These are phyloP conservation scores for Syzygium aqueum DNA, from an alignment of 345 rosid species.

Conservation along the genomic window DNA sequence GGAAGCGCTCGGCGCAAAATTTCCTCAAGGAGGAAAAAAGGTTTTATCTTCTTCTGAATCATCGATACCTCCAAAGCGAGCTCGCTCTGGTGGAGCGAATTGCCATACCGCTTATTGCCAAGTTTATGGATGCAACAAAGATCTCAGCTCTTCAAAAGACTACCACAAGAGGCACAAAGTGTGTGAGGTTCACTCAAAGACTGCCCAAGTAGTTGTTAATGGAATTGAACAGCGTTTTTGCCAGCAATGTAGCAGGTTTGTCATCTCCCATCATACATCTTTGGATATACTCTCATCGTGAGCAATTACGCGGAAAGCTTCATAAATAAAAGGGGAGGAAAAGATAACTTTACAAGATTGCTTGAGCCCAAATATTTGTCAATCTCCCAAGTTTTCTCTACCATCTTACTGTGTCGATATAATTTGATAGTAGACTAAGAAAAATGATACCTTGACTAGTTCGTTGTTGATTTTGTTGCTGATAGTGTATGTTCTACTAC, in stretches of 20 bases:
- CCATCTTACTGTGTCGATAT: not conserved
- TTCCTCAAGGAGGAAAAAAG: constrained; percentile 7
- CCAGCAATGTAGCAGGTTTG: constrained; percentile 60
- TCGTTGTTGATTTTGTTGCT: not conserved
- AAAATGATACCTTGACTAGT: not conserved
- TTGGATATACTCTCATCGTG: not conserved
- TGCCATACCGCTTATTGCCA: constrained; percentile 32
- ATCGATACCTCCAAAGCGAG: constrained; percentile 24
- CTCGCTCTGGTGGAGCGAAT: constrained; percentile 15
- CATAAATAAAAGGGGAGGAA: not conserved
- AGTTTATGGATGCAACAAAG: constrained; percentile 48
- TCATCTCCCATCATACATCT: not conserved
- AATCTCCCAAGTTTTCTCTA: not conserved
- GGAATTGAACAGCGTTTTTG: constrained; percentile 53
- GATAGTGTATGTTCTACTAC: not conserved
- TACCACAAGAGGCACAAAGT: constrained; percentile 54
- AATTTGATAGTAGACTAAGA: not conserved
- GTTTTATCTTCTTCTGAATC: constrained; percentile 13
- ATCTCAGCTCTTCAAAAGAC: constrained; percentile 45
- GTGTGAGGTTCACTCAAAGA: constrained; percentile 50
- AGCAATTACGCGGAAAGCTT: not conserved
- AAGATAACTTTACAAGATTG: not conserved
- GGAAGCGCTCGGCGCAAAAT: constrained; percentile 12
- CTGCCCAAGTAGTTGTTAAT: constrained; percentile 42
- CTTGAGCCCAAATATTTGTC: not conserved